A percentile compares a stretch with the other conserved stretches of the same genome.
Conservation (phyloP, 345 rosid genomes). For the Hevea brasiliensis region DNA sequence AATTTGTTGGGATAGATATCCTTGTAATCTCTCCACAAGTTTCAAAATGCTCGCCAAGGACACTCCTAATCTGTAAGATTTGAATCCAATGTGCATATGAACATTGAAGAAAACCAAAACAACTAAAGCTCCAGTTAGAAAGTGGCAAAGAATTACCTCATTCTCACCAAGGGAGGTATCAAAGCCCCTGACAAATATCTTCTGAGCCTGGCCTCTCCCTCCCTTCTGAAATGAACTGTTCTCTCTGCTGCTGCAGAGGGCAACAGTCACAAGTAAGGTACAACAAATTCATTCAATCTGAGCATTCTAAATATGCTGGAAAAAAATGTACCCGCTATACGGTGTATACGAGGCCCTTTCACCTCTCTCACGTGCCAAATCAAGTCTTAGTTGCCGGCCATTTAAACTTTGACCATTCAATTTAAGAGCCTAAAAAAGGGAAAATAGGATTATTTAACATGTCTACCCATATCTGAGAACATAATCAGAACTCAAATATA, state of each 20-base stretch:
- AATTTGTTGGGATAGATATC: conserved; percentile 62
- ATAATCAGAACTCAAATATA: not conserved
- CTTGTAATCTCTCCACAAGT: conserved; percentile 71
- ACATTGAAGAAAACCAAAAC: not conserved
- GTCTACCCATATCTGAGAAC: too few species aligned
- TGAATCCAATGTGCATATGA: not conserved
- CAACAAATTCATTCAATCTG: not conserved
- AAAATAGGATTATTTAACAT: not conserved
- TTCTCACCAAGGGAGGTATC: conserved; percentile 51
- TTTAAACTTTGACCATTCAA: conserved; percentile 49
- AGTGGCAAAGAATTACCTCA: conserved; percentile 38
- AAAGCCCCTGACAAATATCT: conserved; percentile 62
- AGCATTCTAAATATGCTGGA: not conserved
- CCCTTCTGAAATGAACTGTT: conserved; percentile 51
- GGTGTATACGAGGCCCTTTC: conserved; percentile 49
- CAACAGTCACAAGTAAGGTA: not conserved
- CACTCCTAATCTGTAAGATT: conserved; percentile 44
- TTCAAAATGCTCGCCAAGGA: conserved; percentile 60
- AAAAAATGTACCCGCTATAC: conserved; percentile 51
- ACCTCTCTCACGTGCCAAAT: conserved; percentile 69
- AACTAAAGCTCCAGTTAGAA: not conserved
- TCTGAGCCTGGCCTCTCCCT: conserved; percentile 37
- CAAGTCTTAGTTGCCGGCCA: conserved; percentile 64
- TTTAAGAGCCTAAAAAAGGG: conserved; percentile 54
- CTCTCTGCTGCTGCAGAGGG: conserved; percentile 43